Base-by-base conservation (phyloP, 2,329 filamentous ascomycete genomes). In the Magnaporthiopsis poae region DNA sequence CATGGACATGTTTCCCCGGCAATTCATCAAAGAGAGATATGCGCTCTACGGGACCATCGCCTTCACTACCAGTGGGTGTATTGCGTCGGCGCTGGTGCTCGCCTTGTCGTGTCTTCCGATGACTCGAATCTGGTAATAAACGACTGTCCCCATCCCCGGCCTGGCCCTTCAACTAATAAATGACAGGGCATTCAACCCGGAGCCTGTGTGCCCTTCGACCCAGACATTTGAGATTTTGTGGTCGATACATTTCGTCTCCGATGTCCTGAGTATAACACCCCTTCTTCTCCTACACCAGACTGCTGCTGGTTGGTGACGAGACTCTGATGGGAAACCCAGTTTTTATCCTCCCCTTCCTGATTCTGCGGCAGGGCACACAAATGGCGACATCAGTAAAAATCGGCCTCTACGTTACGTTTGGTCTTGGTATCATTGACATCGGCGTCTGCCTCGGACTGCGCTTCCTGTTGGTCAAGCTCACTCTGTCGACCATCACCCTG, bases 31-130 rank as follows among this genome's bases (percentile, higher is more conserved):
- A 5, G 25, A 31, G 15, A 62, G 61, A 62, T 62, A 62, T 27
- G 61, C 61, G 21, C 61, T 62, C 3, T 62, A 62, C 7, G 61
- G 33, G 33, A 62, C 61, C 11, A 62, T 62, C n/a, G 61, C 31
- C n/a, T 62, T n/a, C 21, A 62, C 21, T 3, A 15, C 36, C 9
- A 36, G 29, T 25, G 61, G 31, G 3, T 62, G 11, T 27, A 25
- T 62, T 27, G 33, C 25, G n/a, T 13, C 29, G 9, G 33, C 36
- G 15, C 27, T 62, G 61, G 36, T 25, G 5, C 31, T 62, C 31
- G 5, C 36, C 15, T 7, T 62, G 7, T 18, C 12, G 31, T 62
- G 61, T 29, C 12, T 62, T 4, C 61, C 61, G 33, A 18, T 36
- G 5, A 11, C 21, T 2, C 61, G 61, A 0, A 62, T 25, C 21